Base-by-base conservation (phyloP, 176 grass and related monocot genomes). In the Carex kokanica region DNA sequence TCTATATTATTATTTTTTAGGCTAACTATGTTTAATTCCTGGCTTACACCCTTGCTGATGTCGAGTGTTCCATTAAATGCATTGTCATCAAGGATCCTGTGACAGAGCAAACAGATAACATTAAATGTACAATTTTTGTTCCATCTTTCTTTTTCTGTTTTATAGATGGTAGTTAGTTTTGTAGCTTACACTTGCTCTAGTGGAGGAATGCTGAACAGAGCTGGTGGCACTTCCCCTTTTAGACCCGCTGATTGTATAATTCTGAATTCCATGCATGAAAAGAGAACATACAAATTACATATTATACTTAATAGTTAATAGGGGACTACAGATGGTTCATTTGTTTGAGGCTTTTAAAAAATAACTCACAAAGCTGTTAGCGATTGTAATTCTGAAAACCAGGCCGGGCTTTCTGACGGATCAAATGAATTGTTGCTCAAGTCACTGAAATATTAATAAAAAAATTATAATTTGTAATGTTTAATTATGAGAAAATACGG, bases 401-500 rank as follows among this genome's bases (percentile, higher is more conserved):
- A 99, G 49, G 65, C 72, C 23, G 96, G 93, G 71, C 78, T 93
- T 8, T 85, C 83, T 34, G 96, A 90, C 69, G 80, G 83, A 81
- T 90, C 91, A 74, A 99, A 99, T 38, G 89, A 81, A 82, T 99
- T 99, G 83, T 99, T 95, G 83, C 96, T 99, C 88, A 99, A 83
- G 82, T 99, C 93, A 16, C 96, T 99, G 85, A 18, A 24, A 78
- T 82, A 56, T 71, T 36, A 25, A 64, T 56, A 23, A 34, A 64
- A 8, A 75, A 25, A 78, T 52, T 58, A n/a, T 63, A 47, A 78
- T 41, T 51, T 34, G 1, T 51, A 81, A 6, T 63, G 23, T 45
- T 18, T 36, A 25, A 18, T 57, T 64, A 45, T 2, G n/a, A 51
- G 20, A 25, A 51, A 74, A 49, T 49, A 24, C 7, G 8, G 7